A percentile compares a stretch with the other conserved stretches of the same genome.
phyloP scores from a whole-genome alignment of 768 basidiomycete genomes.

The Boletus huronensis region DNA sequence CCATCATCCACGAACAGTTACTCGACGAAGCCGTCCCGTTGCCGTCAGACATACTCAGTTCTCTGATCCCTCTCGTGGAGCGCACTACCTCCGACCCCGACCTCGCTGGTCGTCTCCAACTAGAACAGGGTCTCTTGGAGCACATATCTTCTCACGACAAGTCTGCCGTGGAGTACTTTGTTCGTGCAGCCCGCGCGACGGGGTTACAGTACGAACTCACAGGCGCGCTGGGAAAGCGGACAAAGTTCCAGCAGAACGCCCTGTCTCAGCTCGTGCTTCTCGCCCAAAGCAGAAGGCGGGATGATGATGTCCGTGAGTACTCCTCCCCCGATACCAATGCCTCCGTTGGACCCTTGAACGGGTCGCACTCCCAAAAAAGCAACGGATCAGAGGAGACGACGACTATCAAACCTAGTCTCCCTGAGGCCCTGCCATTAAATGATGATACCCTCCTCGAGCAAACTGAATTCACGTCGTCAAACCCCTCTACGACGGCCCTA shows the following conservation, averaged over 20 bases:
- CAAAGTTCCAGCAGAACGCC: slow-evolving; percentile 86
- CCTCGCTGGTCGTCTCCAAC: slow-evolving; percentile 59
- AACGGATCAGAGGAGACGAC: slow-evolving; percentile 1
- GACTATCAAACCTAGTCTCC: slow-evolving; percentile 38
- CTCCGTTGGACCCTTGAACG: slow-evolving; percentile 3
- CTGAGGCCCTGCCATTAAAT: slow-evolving; percentile 82
- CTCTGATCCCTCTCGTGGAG: slow-evolving; percentile 41
- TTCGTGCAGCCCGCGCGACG: slow-evolving; percentile 71
- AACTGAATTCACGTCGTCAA: slow-evolving; percentile 84
- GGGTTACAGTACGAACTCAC: slow-evolving; percentile 87
- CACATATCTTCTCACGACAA: slow-evolving; percentile 77
- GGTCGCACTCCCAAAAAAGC: slow-evolving; percentile 6
- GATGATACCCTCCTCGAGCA: slow-evolving; percentile 96
- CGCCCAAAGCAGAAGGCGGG: slow-evolving; percentile 71
- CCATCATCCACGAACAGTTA: slow-evolving; percentile 65
- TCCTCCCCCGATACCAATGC: slow-evolving; percentile 6
- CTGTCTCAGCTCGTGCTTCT: slow-evolving; percentile 89
- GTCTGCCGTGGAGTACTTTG: slow-evolving; percentile 70
- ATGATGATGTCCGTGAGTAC: slow-evolving; percentile 14
- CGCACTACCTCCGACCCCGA: slow-evolving; percentile 52
- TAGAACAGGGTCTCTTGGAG: slow-evolving; percentile 79
- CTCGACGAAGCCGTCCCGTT: slow-evolving; percentile 80
- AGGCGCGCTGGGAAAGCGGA: slow-evolving; percentile 89
- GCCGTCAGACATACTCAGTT: slow-evolving; percentile 38
- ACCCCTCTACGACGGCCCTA: slow-evolving; percentile 43